Percentiles rank a stretch among this genome's conserved stretches.
Conservation (phyloP, 306 rosid genomes). For the Hippophae gyantsensis region DNA sequence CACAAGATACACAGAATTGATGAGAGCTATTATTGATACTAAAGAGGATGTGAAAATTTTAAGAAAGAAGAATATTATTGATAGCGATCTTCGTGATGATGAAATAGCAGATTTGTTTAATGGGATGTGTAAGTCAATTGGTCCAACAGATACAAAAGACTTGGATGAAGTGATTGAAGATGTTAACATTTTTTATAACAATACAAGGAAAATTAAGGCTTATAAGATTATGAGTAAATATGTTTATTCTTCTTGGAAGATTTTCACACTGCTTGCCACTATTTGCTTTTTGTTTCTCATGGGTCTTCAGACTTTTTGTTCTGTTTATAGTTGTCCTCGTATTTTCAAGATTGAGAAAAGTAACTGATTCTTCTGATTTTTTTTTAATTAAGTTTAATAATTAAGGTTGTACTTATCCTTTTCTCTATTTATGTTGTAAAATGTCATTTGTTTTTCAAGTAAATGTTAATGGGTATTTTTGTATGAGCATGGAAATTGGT, state of each 20-base stretch:
- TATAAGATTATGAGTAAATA: background rate
- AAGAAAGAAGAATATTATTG: background rate
- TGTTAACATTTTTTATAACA: conserved; percentile 1
- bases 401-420: no score
- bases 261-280: background rate
- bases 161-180: conserved; percentile 1
- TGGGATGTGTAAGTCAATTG: conserved; percentile 15
- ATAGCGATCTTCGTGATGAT: background rate
- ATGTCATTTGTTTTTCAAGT: no score
- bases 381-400: no score
- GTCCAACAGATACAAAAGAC: background rate
- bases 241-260: conserved; percentile 6
- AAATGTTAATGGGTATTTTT: no score
- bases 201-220: background rate
- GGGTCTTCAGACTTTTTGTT: conserved; percentile 12
- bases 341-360: background rate
- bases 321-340: conserved; percentile 12
- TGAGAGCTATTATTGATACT: background rate
- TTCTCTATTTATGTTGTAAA: no score
- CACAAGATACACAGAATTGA: background rate
- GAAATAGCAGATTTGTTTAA: conserved; percentile 9
- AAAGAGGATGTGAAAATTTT: background rate
- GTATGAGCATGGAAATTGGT: no score
- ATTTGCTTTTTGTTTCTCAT: conserved; percentile 7
- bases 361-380: no score